These are phyloP conservation scores for Aspergillus coremiiformis DNA, from an alignment of 495 filamentous ascomycete species.

Conservation along the genomic window DNA sequence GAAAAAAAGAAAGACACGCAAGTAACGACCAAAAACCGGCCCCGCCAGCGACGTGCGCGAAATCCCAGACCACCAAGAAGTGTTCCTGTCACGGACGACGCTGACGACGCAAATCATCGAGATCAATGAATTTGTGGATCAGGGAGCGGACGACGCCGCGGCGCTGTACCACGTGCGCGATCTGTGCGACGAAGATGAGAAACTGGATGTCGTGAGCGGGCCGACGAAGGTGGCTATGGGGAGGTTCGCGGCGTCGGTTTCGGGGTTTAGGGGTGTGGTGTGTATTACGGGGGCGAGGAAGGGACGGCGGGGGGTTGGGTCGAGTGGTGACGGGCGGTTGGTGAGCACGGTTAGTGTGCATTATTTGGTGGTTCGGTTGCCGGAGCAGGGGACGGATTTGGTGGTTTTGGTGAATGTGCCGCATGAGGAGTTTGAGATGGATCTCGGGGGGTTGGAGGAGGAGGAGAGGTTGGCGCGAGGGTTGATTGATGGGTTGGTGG, in stretches of 20 bases:
- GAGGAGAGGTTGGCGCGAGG: slow-evolving; percentile 58
- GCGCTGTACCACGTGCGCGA: slow-evolving; percentile 70
- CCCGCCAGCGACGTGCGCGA: slow-evolving; percentile 64
- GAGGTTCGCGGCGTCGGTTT: slow-evolving; percentile 14
- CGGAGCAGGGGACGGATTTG: slow-evolving; percentile 72
- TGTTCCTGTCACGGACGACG: slow-evolving; percentile 74
- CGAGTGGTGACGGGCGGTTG: slow-evolving; percentile 15
- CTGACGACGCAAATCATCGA: slow-evolving; percentile 81
- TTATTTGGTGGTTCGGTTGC: slow-evolving; percentile 59
- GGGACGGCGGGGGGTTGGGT: slow-evolving; percentile 11
- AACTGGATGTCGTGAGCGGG: slow-evolving; percentile 46
- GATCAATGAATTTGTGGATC: slow-evolving; percentile 58
- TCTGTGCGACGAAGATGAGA: slow-evolving; percentile 57
- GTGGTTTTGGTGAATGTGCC: slow-evolving; percentile 86
- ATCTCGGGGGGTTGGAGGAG: slow-evolving; percentile 34
- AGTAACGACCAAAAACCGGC: not conserved
- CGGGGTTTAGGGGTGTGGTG: slow-evolving; percentile 29
- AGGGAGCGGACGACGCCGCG: slow-evolving; percentile 18
- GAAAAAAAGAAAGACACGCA: not conserved
- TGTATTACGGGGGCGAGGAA: slow-evolving; percentile 21
- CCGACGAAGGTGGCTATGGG: slow-evolving; percentile 24
- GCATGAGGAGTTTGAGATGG: slow-evolving; percentile 57
- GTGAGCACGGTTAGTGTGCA: slow-evolving; percentile 25
- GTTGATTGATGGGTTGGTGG: slow-evolving; percentile 55
- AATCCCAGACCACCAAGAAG: slow-evolving; percentile 91